These are phyloP conservation scores for Curvularia sp. DNA, from an alignment of 2,329 filamentous ascomycete genomes.

Conservation along the genomic window DNA sequence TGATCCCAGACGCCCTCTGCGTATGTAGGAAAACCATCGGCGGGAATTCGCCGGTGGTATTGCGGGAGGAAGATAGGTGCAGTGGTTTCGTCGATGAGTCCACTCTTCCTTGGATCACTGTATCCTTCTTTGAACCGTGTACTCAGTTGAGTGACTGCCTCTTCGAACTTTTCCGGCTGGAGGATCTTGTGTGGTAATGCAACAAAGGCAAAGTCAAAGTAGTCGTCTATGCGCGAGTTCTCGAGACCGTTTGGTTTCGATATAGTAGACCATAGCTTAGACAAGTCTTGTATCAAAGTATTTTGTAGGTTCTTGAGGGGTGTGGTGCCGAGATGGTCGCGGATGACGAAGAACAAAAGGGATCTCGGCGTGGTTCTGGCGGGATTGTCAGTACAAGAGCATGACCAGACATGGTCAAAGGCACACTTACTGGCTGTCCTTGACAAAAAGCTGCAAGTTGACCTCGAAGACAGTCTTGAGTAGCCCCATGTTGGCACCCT, in stretches of 20 bases:
- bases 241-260: slow-evolving; percentile 92
- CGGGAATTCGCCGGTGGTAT: slow-evolving; percentile 94
- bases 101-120: slow-evolving; percentile 69
- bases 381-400: slow-evolving; percentile 30
- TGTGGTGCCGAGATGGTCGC: slow-evolving; percentile 92
- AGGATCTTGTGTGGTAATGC: slow-evolving; percentile 96
- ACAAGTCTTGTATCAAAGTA: slow-evolving; percentile 88
- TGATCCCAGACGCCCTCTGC: slow-evolving; percentile 97
- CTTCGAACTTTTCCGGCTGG: slow-evolving; percentile 87
- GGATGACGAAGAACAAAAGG: slow-evolving; percentile 97
- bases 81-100: slow-evolving; percentile 72
- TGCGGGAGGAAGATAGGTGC: slow-evolving; percentile 88
- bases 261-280: slow-evolving; percentile 89
- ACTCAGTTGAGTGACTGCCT: slow-evolving; percentile 80
- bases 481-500: slow-evolving; percentile 98
- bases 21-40: slow-evolving; percentile 95
- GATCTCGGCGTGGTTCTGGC: slow-evolving; percentile 82
- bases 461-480: slow-evolving; percentile 99
- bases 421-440: slow-evolving; percentile 80
- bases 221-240: slow-evolving; percentile 88
- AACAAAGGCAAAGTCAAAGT: slow-evolving; percentile 98
- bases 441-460: slow-evolving; percentile 94
- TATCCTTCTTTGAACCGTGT: slow-evolving; percentile 83
- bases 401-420: neutral
- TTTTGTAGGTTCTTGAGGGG: slow-evolving; percentile 88